Percentiles rank a stretch among this genome's conserved stretches.
Evolutionary conservation across 345 rosid genomes (phyloP).

Genomic region (Eucalyptus sp.): DNA sequence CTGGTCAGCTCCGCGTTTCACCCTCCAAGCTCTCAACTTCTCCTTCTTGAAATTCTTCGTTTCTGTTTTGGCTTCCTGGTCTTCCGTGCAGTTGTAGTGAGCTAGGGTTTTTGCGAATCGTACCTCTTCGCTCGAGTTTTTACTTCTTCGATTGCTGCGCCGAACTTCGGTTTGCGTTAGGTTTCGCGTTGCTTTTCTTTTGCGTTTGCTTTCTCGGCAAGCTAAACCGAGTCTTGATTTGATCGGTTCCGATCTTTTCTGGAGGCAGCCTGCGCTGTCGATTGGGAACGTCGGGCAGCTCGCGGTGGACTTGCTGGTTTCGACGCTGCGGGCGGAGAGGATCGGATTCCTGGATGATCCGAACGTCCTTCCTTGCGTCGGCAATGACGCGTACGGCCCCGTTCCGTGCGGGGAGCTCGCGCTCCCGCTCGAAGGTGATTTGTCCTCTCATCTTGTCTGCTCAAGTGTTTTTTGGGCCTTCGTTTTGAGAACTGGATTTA

Average conservation of each 20-base stretch:
- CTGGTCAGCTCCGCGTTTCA: conserved; percentile 26
- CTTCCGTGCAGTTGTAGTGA: background rate
- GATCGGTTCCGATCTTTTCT: background rate
- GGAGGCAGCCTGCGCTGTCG: conserved; percentile 68
- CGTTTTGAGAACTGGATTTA: background rate
- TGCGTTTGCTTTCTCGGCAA: background rate
- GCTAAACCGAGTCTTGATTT: background rate
- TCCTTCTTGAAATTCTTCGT: background rate
- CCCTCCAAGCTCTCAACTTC: background rate
- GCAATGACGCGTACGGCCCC: conserved; percentile 75
- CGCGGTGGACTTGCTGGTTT: conserved; percentile 77
- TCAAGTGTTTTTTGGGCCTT: background rate
- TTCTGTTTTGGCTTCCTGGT: background rate
- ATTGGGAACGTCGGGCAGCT: conserved; percentile 92
- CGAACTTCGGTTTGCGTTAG: background rate
- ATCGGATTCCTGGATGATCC: conserved; percentile 74
- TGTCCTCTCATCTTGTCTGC: background rate
- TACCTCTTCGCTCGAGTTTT: background rate
- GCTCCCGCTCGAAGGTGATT: conserved; percentile 73
- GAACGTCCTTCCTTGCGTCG: conserved; percentile 73
- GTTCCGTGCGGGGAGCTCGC: conserved; percentile 64
- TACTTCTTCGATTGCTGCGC: background rate
- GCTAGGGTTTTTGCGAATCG: background rate
- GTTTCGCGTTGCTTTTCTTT: background rate
- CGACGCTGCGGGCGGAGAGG: conserved; percentile 55